phyloP scores from a whole-genome alignment of 495 filamentous ascomycete species.

The Ascodesmis nigricans region DNA sequence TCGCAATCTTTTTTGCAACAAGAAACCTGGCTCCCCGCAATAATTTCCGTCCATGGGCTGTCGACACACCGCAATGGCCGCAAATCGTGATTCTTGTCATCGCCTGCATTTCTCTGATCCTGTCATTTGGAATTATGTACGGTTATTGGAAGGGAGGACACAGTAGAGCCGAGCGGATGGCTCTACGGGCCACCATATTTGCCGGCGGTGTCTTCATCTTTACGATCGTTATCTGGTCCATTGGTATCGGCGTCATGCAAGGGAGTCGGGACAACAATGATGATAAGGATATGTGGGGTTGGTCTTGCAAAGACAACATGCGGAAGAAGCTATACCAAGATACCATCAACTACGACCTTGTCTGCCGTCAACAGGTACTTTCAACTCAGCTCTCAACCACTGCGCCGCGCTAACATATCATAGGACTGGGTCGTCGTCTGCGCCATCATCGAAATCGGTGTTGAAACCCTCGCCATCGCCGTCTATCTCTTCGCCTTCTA shows the following conservation, averaged over 20 bases:
- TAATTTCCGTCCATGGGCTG: slow-evolving; percentile 63
- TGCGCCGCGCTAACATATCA: slow-evolving; percentile 14
- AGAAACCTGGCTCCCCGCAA: slow-evolving; percentile 48
- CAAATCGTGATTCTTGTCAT: slow-evolving; percentile 63
- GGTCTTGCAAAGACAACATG: slow-evolving; percentile 78
- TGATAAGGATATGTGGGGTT: slow-evolving; percentile 86
- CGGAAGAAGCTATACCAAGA: slow-evolving; percentile 50
- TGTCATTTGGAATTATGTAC: slow-evolving; percentile 62
- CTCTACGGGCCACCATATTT: slow-evolving; percentile 82
- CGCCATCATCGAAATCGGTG: slow-evolving; percentile 85
- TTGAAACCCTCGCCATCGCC: slow-evolving; percentile 73
- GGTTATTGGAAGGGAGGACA: slow-evolving; percentile 81
- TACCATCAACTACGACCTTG: slow-evolving; percentile 68
- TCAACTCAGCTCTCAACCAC: neutral
- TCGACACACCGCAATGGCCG: slow-evolving; percentile 61
- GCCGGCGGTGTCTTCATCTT: slow-evolving; percentile 84
- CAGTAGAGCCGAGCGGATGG: slow-evolving; percentile 67
- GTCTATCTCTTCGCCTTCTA: slow-evolving; percentile 92
- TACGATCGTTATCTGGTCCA: slow-evolving; percentile 79
- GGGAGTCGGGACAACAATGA: slow-evolving; percentile 45
- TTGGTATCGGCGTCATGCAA: slow-evolving; percentile 68
- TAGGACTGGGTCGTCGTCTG: slow-evolving; percentile 93
- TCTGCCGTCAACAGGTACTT: slow-evolving; percentile 79
- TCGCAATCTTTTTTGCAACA: slow-evolving; percentile 77
- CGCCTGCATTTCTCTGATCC: slow-evolving; percentile 52